phyloP scores from a whole-genome alignment of 768 basidiomycete species.

The Phylloporus rhodoxanthus region DNA sequence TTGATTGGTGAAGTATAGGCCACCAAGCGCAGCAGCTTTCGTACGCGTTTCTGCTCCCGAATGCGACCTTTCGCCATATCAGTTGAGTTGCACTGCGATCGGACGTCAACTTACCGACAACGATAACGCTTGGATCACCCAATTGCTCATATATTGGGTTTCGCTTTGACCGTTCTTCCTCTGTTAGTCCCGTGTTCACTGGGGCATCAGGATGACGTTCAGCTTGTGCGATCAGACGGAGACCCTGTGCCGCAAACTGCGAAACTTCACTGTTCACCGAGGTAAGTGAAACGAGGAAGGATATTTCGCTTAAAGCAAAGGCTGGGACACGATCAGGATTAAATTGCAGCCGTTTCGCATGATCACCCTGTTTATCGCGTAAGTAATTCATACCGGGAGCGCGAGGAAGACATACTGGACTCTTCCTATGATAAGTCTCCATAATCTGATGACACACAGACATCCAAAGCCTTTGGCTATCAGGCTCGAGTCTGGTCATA shows the following conservation, averaged over 20 bases:
- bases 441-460: slow-evolving; percentile 55
- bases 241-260: slow-evolving; percentile 58
- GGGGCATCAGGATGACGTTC: slow-evolving; percentile 61
- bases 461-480: slow-evolving; percentile 65
- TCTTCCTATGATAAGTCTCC: slow-evolving; percentile 47
- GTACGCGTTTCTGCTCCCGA: slow-evolving; percentile 73
- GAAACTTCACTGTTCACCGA: slow-evolving; percentile 65
- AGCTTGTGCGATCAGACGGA: slow-evolving; percentile 62
- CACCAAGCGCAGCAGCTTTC: slow-evolving; percentile 62
- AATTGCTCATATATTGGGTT: slow-evolving; percentile 73
- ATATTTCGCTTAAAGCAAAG: slow-evolving; percentile 65
- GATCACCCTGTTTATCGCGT: slow-evolving; percentile 31
- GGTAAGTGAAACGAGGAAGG: slow-evolving; percentile 64
- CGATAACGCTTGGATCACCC: slow-evolving; percentile 65
- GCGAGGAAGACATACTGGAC: slow-evolving; percentile 35
- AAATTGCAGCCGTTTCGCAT: slow-evolving; percentile 46
- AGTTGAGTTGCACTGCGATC: not conserved
- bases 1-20: slow-evolving; percentile 61
- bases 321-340: slow-evolving; percentile 52
- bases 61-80: slow-evolving; percentile 51
- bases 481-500: slow-evolving; percentile 51
- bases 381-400: not conserved
- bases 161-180: slow-evolving; percentile 62
- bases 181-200: slow-evolving; percentile 41
- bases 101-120: slow-evolving; percentile 52